Percentiles rank a stretch among this genome's conserved stretches.
Conservation (phyloP, 2,329 filamentous ascomycete genomes). For the Penicillium frequentans region DNA sequence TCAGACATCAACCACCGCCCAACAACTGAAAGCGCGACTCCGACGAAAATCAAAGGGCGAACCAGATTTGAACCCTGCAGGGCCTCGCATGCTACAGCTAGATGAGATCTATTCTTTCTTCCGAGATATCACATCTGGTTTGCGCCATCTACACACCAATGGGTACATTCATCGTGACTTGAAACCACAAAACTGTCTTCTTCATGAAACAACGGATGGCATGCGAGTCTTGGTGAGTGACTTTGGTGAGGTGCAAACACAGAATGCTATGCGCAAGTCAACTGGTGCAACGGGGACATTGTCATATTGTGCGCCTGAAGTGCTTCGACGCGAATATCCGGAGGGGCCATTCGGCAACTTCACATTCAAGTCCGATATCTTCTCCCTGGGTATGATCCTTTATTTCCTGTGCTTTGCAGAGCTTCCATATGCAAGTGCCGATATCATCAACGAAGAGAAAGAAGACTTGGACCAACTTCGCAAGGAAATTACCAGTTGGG, state of each 20-base stretch:
- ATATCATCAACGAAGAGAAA: conserved; percentile 83
- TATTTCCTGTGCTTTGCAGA: conserved; percentile 96
- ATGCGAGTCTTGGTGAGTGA: conserved; percentile 88
- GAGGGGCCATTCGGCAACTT: conserved; percentile 84
- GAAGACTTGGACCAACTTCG: conserved; percentile 86
- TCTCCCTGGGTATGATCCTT: conserved; percentile 95
- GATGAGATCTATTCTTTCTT: conserved; percentile 98
- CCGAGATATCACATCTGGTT: conserved; percentile 87
- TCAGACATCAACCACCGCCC: conserved; percentile 64
- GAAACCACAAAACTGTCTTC: conserved; percentile 91
- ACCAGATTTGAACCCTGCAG: conserved; percentile 57
- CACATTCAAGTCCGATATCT: conserved; percentile 96
- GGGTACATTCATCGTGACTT: conserved; percentile 96
- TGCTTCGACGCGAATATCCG: conserved; percentile 65
- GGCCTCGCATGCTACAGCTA: conserved; percentile 63
- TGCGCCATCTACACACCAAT: conserved; percentile 84
- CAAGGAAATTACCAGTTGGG: conserved; percentile 82
- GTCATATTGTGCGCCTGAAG: conserved; percentile 95
- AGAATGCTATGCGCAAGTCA: conserved; percentile 77
- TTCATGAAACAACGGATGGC: conserved; percentile 73
- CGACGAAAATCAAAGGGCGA: conserved; percentile 79
- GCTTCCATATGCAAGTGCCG: conserved; percentile 81
- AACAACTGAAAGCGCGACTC: conserved; percentile 85
- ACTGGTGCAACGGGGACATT: conserved; percentile 95
- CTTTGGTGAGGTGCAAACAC: conserved; percentile 92